A percentile compares a stretch with the other conserved stretches of the same genome.
Evolutionary conservation across 495 filamentous ascomycete genomes (phyloP).

Genomic region (Xylaria castorea): DNA sequence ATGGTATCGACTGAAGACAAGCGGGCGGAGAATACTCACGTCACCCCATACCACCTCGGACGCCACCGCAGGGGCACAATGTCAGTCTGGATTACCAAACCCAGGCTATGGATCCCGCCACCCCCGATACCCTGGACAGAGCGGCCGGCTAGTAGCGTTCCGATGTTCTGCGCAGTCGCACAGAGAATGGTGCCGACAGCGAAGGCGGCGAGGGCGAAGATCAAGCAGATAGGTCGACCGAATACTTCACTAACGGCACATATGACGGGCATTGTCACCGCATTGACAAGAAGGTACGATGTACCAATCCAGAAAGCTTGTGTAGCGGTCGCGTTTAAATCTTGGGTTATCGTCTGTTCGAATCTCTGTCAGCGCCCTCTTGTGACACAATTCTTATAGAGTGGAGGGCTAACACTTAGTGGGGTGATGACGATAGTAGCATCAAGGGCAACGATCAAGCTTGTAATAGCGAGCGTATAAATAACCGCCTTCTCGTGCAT

Average conservation of each 20-base stretch:
- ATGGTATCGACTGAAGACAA: slow-evolving; percentile 55
- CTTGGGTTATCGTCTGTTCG: slow-evolving; percentile 46
- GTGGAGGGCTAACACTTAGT: slow-evolving; percentile 41
- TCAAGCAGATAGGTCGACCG: slow-evolving; percentile 56
- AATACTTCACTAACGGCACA: slow-evolving; percentile 59
- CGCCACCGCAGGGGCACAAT: slow-evolving; percentile 49
- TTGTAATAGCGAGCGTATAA: slow-evolving; percentile 51
- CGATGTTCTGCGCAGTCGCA: slow-evolving; percentile 46
- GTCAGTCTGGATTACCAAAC: slow-evolving; percentile 76
- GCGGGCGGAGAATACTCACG: slow-evolving; percentile 35
- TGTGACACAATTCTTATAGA: neutral
- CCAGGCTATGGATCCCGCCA: slow-evolving; percentile 80
- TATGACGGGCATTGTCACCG: slow-evolving; percentile 57
- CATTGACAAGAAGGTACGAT: slow-evolving; percentile 56
- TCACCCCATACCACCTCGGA: slow-evolving; percentile 48
- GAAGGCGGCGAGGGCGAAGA: slow-evolving; percentile 50
- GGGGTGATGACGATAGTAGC: slow-evolving; percentile 60
- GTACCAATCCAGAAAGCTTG: slow-evolving; percentile 64
- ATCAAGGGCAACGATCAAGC: slow-evolving; percentile 61
- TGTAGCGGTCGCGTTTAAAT: slow-evolving; percentile 53
- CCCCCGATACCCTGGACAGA: slow-evolving; percentile 83
- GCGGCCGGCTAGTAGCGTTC: slow-evolving; percentile 76
- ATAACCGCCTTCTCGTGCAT: slow-evolving; percentile 50
- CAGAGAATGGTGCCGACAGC: slow-evolving; percentile 54
- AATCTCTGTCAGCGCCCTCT: slow-evolving; percentile 4